Conservation (phyloP, 83 land plant species). For the Picea mariana region DNA sequence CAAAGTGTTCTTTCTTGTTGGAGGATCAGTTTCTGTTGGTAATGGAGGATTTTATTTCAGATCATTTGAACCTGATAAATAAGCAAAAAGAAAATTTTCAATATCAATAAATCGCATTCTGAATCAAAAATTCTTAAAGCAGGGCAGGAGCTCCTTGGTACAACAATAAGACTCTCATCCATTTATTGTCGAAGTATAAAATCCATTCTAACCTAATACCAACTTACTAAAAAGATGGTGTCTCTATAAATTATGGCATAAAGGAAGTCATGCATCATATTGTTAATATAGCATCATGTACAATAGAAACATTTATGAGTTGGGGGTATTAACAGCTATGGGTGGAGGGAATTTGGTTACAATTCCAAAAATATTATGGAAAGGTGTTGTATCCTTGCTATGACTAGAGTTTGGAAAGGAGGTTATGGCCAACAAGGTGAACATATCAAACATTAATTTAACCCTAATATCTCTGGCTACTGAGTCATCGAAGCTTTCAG, state of each 20-base stretch:
- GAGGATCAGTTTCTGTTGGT: no score
- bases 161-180: conserved; percentile 21
- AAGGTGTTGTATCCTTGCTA: conserved; percentile 26
- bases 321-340: conserved; percentile 69
- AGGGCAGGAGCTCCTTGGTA: no score
- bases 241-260: neutral
- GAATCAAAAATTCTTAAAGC: no score
- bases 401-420: conserved; percentile 49
- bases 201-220: neutral
- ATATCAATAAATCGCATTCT: no score
- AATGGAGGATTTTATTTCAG: no score
- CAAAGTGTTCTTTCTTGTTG: no score
- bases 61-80: no score
- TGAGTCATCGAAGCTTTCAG: conserved; percentile 25
- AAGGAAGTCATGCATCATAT: conserved; percentile 26
- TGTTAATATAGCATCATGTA: neutral
- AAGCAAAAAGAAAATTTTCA: no score
- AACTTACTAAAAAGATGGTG: conserved; percentile 1
- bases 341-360: conserved; percentile 33
- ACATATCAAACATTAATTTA: conserved; percentile 56
- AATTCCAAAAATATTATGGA: no score
- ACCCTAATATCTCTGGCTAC: conserved; percentile 38
- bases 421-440: conserved; percentile 42
- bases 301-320: conserved; percentile 50
- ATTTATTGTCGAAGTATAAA: conserved; percentile 32